These are phyloP conservation scores for Apiotrichum veenhuisii DNA, from an alignment of 1,284 basidiomycete species.

Conservation along the genomic window DNA sequence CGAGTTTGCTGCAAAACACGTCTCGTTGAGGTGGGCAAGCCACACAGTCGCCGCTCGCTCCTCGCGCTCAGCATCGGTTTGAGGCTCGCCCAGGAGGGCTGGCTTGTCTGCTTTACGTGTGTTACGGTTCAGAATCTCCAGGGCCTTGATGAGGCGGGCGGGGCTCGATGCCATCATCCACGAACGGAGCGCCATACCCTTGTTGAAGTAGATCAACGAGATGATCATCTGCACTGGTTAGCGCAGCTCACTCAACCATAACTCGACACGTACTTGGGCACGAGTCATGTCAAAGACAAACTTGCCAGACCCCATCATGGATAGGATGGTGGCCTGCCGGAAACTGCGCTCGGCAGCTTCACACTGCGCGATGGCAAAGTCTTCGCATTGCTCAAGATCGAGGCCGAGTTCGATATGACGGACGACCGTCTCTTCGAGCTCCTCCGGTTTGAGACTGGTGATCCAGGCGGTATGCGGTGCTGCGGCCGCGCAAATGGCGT, in stretches of 20 bases:
- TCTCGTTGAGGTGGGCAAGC: slow-evolving; percentile 36
- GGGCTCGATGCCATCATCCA: slow-evolving; percentile 34
- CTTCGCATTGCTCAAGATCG: slow-evolving; percentile 33
- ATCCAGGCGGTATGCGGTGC: slow-evolving; percentile 46
- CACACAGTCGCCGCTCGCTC: slow-evolving; percentile 38
- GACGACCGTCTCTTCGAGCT: slow-evolving; percentile 26
- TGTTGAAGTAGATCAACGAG: slow-evolving; percentile 29
- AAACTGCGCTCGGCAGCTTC: slow-evolving; percentile 31
- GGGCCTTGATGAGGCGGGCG: slow-evolving; percentile 30
- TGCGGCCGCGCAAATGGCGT: slow-evolving; percentile 51
- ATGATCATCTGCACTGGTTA: slow-evolving; percentile 28
- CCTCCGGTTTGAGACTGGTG: slow-evolving; percentile 27
- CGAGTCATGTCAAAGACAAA: slow-evolving; percentile 37
- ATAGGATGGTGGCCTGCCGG: slow-evolving; percentile 24
- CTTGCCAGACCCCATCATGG: slow-evolving; percentile 31
- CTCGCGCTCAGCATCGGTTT: slow-evolving; percentile 31
- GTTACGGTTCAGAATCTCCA: slow-evolving; percentile 37
- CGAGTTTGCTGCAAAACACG: slow-evolving; percentile 31
- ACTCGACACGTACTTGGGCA: slow-evolving; percentile 28
- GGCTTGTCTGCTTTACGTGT: slow-evolving; percentile 26
- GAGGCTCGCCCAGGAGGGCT: slow-evolving; percentile 24
- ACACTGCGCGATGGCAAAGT: slow-evolving; percentile 41
- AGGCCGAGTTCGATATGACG: slow-evolving; percentile 23
- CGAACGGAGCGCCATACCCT: slow-evolving; percentile 35
- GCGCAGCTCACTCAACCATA: not conserved